phyloP scores from a whole-genome alignment of 306 rosid species.

The Cicer yamashitae region DNA sequence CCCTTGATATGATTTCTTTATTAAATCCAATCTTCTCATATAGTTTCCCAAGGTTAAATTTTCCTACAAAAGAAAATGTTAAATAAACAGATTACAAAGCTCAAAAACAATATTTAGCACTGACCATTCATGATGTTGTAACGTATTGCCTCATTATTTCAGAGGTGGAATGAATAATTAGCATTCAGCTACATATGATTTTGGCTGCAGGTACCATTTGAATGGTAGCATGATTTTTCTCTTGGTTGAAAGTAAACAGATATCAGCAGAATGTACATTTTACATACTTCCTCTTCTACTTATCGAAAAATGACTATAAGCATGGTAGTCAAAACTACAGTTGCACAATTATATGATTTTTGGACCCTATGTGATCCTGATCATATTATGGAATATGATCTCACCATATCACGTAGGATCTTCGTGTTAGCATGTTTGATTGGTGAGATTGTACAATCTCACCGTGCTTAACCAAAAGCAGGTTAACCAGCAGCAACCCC shows the following conservation, averaged over 20 bases:
- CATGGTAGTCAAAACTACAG: background rate
- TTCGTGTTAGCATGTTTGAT: background rate
- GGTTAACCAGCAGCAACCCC: background rate
- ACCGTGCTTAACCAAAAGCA: background rate
- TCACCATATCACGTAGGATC: background rate
- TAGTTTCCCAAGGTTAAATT: slow-evolving; percentile 80
- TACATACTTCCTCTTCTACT: background rate
- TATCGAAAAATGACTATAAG: background rate
- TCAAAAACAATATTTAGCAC: slow-evolving; percentile 6
- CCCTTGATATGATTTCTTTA: slow-evolving; percentile 89
- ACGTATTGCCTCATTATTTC: slow-evolving; percentile 9
- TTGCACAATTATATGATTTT: background rate
- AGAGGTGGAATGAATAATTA: slow-evolving; percentile 32
- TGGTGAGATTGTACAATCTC: background rate
- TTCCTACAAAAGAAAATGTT: slow-evolving; percentile 57
- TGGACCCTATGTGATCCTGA: background rate
- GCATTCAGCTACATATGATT: slow-evolving; percentile 24
- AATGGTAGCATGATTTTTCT: slow-evolving; percentile 20
- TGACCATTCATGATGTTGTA: slow-evolving; percentile 25
- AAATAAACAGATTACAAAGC: slow-evolving; percentile 27
- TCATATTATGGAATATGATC: background rate
- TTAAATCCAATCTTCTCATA: slow-evolving; percentile 96
- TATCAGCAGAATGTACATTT: background rate
- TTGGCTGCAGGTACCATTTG: slow-evolving; percentile 6
- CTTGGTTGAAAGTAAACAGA: slow-evolving; percentile 5